Conservation (phyloP, 345 rosid species). For the Turnera subulata region DNA sequence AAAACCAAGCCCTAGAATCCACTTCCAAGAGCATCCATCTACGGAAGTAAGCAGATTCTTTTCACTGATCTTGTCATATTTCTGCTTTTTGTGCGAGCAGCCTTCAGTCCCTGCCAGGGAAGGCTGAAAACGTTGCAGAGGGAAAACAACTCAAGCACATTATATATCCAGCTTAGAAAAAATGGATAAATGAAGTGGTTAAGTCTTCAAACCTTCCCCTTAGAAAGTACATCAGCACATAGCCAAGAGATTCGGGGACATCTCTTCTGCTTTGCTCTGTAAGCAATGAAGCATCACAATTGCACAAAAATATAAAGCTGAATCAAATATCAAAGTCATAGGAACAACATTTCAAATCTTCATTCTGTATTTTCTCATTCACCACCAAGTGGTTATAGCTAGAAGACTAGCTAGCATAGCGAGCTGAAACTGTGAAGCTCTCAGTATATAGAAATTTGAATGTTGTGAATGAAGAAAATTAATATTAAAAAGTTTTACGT, state of each 20-base stretch:
- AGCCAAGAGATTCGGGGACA: constrained; percentile 99
- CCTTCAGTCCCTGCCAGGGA: constrained; percentile 97
- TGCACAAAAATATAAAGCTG: neutral
- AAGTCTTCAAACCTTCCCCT: constrained; percentile 69
- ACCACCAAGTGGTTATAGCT: neutral
- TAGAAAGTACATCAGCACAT: constrained; percentile 92
- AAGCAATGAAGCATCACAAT: constrained; percentile 5
- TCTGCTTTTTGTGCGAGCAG: constrained; percentile 98
- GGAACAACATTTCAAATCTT: neutral
- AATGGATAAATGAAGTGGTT: neutral
- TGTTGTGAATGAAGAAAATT: too few relatives aligned
- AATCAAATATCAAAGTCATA: neutral
- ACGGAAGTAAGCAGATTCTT: constrained; percentile 84
- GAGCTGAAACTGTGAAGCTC: constrained; percentile 96
- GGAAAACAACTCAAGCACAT: constrained; percentile 11
- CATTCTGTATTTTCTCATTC: too few relatives aligned
- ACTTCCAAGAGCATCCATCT: constrained; percentile 24
- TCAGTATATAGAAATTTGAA: too few relatives aligned
- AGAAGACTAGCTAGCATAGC: constrained; percentile 74
- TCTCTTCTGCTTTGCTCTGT: constrained; percentile 99
- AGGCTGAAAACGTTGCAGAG: constrained; percentile 49
- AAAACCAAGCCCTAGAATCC: too few relatives aligned
- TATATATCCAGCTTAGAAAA: neutral
- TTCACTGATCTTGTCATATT: constrained; percentile 94
- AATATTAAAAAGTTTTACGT: too few relatives aligned